Base-by-base conservation (phyloP, 2,329 filamentous ascomycete species). In the Cryphonectria naterciae region DNA sequence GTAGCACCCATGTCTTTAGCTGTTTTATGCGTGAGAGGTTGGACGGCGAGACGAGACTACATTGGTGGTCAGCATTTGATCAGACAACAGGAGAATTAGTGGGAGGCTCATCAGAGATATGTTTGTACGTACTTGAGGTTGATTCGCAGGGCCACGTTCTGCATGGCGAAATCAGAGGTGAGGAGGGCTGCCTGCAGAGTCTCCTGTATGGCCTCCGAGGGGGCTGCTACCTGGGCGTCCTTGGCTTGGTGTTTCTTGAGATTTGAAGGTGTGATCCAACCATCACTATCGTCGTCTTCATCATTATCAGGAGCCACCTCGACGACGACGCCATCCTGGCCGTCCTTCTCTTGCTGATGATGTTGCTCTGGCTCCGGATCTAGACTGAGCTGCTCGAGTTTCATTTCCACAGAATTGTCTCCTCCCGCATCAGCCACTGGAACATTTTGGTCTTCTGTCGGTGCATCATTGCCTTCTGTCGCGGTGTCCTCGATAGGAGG, bases 91-190 rank as follows among this genome's bases (percentile, higher is more conserved):
- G 19, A 1, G 5, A 49, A 0, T 39, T n/a, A 17, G 15, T 10
- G 10, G 2, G 32, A 39, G 17, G 73, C 4, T 32, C 41, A 13
- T 37, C 37, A 4, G n/a, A 1, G 3, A 17, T 25, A 25, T 3
- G 65, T 10, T 10, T n/a, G 28, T 13, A 72, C 75, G 22, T 73
- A 78, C 77, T 81, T 81, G 19, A 99, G 88, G 83, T 98, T 97
- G 85, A 98, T 97, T 76, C 97, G 93, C 5, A 99, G 87, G 1
- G 96, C 88, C 10, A 98, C 94, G 79, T 98, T 98, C 83, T 98
- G 95, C 93, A 99, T 97, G 69, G 96, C 95, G 82, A 93, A 98
- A 84, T 99, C 96, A 69, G 92, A 94, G 1, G 96, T 98, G 78
- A 98, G 91, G 61, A 95, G 91, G n/a, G 94, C 95, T 22, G 93